Evolutionary conservation across 208 protist species (phyloP), one percentile per base, ranked within the genome.

Genomic region (Phytomonas francai): DNA sequence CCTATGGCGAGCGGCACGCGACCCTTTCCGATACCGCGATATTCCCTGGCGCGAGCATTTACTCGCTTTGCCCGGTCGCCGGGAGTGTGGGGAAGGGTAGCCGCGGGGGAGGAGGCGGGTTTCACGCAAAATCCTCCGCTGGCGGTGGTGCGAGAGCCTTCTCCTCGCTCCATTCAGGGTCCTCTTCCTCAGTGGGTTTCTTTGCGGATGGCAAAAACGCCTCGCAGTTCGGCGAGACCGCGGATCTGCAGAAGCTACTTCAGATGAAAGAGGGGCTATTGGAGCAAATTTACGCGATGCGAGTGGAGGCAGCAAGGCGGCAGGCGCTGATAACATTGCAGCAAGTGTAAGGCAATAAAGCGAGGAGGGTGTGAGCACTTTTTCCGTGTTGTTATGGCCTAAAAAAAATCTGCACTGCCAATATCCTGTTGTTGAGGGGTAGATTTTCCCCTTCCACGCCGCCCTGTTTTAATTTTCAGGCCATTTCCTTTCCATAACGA

Each of bases 271-370:
- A 80, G 32, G 78, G 71, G 28, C 72, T 92, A 42, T 39, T 77
- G 49, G 71, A 64, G 31, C 79, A 67, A 34, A 88, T 92, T 65
- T 67, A 86, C 49, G 72, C 75, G 66, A 83, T 89, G 78, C 73
- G 81, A 49, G 63, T 71, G 12, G 87, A 89, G 67, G 70, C 74
- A 19, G 63, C 76, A 54, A 65, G 74, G 12, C 81, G 81, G 54
- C 87, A 92, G 73, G 78, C 83, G 14, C 57, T 73, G 49, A 63
- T 78, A 11, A 71, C 79, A 27, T 67, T 80, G 58, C 73, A 81
- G 27, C 75, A 83, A 14, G 25, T 80, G 30, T 85, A 45, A 71
- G 0, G 63, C 25, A n/a, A 19, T 14, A 19, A 19, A 56, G 11
- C 12, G 22, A 56, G 12, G n/a, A 12, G 19, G 28, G 28, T 16